These are phyloP conservation scores for Tricholoma flavovirens DNA, from an alignment of 768 basidiomycete genomes.

Conservation along the genomic window DNA sequence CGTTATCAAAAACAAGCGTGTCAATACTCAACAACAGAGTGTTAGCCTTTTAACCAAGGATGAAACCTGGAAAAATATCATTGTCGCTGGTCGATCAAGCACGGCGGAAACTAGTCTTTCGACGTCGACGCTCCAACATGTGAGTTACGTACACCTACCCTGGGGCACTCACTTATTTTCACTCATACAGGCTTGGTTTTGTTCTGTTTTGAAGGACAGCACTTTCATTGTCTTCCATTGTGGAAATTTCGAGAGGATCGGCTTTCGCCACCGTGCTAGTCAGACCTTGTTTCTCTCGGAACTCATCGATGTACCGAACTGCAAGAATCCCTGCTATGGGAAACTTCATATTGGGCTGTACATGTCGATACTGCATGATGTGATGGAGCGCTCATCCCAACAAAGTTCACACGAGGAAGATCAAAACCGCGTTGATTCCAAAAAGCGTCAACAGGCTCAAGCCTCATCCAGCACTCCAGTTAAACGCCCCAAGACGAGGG, in stretches of 20 bases:
- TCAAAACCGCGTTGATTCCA: neutral
- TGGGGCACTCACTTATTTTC: neutral
- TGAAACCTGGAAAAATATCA: neutral
- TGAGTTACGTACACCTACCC: neutral
- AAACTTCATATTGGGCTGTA: constrained; percentile 14
- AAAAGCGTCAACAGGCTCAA: neutral
- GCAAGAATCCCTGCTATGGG: constrained; percentile 10
- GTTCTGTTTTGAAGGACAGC: neutral
- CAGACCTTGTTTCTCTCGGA: constrained; percentile 17
- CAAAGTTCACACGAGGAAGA: neutral
- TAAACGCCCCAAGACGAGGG: constrained; percentile 9
- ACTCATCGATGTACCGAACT: constrained; percentile 9
- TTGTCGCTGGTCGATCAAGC: neutral
- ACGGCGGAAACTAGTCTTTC: no score
- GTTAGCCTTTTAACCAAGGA: neutral
- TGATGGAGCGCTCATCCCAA: constrained; percentile 7
- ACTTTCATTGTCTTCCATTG: constrained; percentile 15
- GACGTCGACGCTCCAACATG: neutral
- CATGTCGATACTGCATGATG: constrained; percentile 14
- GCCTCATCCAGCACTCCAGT: neutral
- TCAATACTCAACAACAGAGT: neutral
- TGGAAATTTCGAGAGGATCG: constrained; percentile 14
- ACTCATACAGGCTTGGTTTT: neutral
- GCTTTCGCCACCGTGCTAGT: constrained; percentile 13
- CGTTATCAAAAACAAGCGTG: no score